A percentile compares a stretch with the other conserved stretches of the same genome.
phyloP scores from a whole-genome alignment of 805 yeast species.

The Zygoascus biomembranicola region DNA sequence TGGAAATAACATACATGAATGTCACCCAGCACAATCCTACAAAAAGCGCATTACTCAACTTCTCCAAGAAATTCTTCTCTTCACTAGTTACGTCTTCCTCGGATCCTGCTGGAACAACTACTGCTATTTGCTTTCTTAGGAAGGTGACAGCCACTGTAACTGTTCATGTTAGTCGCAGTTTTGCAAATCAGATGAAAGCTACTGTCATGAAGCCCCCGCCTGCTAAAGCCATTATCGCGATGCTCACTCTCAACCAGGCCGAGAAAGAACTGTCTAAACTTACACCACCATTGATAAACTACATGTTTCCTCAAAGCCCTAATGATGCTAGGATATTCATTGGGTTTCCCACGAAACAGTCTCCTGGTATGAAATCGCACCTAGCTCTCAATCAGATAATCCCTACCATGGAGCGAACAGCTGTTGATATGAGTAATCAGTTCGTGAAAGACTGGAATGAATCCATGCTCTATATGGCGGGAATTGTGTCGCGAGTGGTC shows the following conservation, averaged over 20 bases:
- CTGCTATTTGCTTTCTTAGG: slow-evolving; percentile 22
- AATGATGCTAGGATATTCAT: slow-evolving; percentile 33
- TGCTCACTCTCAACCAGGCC: slow-evolving; percentile 23
- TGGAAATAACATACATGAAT: slow-evolving; percentile 28
- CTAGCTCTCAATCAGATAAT: slow-evolving; percentile 31
- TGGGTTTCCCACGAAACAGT: slow-evolving; percentile 36
- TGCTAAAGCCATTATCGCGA: slow-evolving; percentile 25
- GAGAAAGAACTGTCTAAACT: slow-evolving; percentile 25
- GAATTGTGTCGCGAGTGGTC: slow-evolving; percentile 28
- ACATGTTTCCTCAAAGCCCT: slow-evolving; percentile 28
- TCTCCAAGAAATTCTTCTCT: slow-evolving; percentile 25
- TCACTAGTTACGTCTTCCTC: slow-evolving; percentile 22
- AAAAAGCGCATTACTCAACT: slow-evolving; percentile 17
- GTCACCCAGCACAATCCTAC: slow-evolving; percentile 27
- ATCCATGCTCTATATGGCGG: slow-evolving; percentile 32
- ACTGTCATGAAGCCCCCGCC: slow-evolving; percentile 36
- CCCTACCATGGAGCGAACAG: slow-evolving; percentile 38
- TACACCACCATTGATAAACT: slow-evolving; percentile 28
- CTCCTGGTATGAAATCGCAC: slow-evolving; percentile 31
- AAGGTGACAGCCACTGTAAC: slow-evolving; percentile 26
- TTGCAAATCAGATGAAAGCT: slow-evolving; percentile 27
- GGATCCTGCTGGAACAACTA: slow-evolving; percentile 26
- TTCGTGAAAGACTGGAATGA: slow-evolving; percentile 34
- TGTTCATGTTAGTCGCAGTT: slow-evolving; percentile 25
- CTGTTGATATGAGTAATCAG: slow-evolving; percentile 33